phyloP scores from a whole-genome alignment of 1,139 yeast species.

The Pichia sp. region DNA sequence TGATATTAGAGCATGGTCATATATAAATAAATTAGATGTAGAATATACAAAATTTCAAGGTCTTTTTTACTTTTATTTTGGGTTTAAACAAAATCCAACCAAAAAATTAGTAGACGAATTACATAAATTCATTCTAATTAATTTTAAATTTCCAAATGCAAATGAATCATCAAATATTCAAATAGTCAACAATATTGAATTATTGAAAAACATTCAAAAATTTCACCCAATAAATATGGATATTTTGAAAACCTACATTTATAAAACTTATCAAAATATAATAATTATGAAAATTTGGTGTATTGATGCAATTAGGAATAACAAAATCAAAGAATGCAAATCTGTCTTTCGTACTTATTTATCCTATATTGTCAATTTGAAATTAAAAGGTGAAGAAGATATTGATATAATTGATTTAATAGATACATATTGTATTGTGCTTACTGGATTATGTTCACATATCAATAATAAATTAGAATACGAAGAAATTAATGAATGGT shows the following conservation, averaged over 20 bases:
- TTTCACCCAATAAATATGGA: constrained; percentile 30
- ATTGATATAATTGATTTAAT: constrained; percentile 30
- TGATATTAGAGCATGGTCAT: background rate
- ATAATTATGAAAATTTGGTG: constrained; percentile 35
- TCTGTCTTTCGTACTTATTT: constrained; percentile 40
- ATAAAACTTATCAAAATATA: constrained; percentile 44
- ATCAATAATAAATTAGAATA: constrained; percentile 14
- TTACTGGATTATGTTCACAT: constrained; percentile 23
- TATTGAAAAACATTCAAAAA: constrained; percentile 7
- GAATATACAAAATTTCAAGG: background rate
- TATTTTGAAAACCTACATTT: constrained; percentile 37
- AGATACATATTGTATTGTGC: constrained; percentile 24
- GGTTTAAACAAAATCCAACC: background rate
- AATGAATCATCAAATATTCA: constrained; percentile 30
- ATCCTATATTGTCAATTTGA: constrained; percentile 34
- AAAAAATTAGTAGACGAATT: constrained; percentile 5
- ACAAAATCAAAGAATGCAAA: constrained; percentile 29
- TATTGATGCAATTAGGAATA: constrained; percentile 21
- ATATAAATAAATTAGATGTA: background rate
- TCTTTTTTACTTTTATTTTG: background rate
- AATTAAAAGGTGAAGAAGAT: constrained; percentile 29
- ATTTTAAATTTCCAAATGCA: constrained; percentile 39
- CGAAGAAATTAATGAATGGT: constrained; percentile 16
- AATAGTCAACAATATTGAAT: constrained; percentile 21
- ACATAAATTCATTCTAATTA: constrained; percentile 17